phyloP scores from a whole-genome alignment of 2,329 filamentous ascomycete species.

The Pyricularia pennisetigena region DNA sequence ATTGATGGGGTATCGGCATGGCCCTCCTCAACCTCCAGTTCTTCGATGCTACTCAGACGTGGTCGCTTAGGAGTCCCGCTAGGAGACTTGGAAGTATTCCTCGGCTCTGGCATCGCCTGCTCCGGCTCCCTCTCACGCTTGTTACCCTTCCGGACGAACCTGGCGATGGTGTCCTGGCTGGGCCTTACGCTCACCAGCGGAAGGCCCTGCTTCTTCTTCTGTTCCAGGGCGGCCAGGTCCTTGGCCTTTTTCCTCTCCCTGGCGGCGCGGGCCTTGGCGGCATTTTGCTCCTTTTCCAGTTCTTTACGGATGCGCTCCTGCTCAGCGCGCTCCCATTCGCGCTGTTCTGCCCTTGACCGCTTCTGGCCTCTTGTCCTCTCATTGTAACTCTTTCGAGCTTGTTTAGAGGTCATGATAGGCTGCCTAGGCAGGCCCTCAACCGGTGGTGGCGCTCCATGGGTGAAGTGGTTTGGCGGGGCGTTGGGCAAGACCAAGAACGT shows the following conservation, averaged over 20 bases:
- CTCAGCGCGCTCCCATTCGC: constrained; percentile 31
- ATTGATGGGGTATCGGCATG: not conserved
- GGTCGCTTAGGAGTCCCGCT: not conserved
- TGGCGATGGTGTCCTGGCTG: constrained; percentile 47
- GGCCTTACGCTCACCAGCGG: constrained; percentile 44
- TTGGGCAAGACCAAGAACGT: constrained; percentile 25
- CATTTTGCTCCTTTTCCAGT: constrained; percentile 37
- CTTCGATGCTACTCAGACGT: constrained; percentile 3
- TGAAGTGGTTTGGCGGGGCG: constrained; percentile 10
- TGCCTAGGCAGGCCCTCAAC: constrained; percentile 12
- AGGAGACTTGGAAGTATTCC: too few species aligned
- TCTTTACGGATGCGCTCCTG: constrained; percentile 45
- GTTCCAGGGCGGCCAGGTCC: constrained; percentile 36
- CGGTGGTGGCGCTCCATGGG: constrained; percentile 11
- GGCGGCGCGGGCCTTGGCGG: constrained; percentile 35
- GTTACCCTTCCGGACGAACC: constrained; percentile 30
- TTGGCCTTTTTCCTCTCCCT: constrained; percentile 47
- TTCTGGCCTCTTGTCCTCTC: constrained; percentile 28
- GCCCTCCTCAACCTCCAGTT: not conserved
- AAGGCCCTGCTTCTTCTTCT: constrained; percentile 39
- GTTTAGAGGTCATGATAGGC: constrained; percentile 38
- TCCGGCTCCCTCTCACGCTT: constrained; percentile 11
- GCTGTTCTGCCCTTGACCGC: constrained; percentile 20
- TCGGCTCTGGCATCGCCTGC: not conserved
- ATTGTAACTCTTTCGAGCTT: constrained; percentile 34